phyloP scores from a whole-genome alignment of 306 rosid species.

The Myrica gale region DNA sequence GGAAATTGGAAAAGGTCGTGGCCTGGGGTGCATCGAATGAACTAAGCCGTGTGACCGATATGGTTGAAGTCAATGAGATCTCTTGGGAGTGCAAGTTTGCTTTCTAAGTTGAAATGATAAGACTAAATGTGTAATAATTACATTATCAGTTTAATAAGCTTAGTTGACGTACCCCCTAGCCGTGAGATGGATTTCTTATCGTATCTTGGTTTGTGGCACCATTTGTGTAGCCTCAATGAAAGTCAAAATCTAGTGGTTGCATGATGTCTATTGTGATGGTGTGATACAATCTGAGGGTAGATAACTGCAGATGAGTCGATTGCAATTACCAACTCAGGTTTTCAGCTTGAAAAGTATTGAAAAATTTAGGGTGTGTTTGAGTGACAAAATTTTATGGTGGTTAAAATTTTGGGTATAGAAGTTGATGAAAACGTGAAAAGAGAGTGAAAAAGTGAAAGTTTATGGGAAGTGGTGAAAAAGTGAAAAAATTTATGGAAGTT shows the following conservation, averaged over 20 bases:
- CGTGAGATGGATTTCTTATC: background rate
- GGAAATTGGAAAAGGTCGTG: background rate
- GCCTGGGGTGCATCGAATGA: background rate
- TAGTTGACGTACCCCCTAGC: background rate
- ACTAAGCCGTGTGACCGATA: background rate
- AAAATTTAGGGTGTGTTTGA: no score
- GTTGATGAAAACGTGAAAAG: no score
- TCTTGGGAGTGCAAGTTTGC: background rate
- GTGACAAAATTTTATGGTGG: no score
- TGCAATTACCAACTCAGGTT: background rate
- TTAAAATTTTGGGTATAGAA: no score
- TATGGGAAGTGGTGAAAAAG: no score
- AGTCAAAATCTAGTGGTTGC: background rate
- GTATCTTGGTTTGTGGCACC: background rate
- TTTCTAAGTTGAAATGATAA: background rate
- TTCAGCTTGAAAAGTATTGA: background rate
- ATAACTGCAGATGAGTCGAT: background rate
- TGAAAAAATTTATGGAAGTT: no score
- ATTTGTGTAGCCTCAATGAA: background rate
- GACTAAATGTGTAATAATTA: background rate
- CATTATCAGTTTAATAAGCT: background rate
- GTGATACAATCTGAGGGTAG: background rate
- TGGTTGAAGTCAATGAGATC: background rate
- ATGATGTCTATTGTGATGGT: background rate
- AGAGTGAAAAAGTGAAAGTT: no score